Evolutionary conservation across 306 rosid species (phyloP).

Genomic region (Prunus padus): DNA sequence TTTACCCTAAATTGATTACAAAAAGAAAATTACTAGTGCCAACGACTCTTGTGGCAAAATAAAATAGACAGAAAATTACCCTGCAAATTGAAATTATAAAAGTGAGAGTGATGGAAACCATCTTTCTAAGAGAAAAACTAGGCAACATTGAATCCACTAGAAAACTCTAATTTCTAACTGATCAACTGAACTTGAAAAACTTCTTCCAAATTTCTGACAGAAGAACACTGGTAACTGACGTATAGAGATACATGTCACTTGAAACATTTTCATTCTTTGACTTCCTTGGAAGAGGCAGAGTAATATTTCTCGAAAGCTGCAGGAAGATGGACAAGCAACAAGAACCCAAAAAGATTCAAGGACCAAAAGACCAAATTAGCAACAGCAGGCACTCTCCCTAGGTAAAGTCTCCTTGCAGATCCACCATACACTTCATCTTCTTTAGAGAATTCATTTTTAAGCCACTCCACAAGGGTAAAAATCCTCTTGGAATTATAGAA

Average conservation of each 20-base stretch:
- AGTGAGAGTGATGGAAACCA: no score
- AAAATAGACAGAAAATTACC: no score
- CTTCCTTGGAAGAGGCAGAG: constrained; percentile 17
- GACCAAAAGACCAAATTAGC: constrained; percentile 83
- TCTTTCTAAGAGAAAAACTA: no score
- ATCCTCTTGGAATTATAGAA: constrained; percentile 67
- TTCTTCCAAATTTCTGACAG: neutral
- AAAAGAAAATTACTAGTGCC: no score
- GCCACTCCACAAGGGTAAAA: constrained; percentile 66
- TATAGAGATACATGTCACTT: neutral
- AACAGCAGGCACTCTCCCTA: constrained; percentile 68
- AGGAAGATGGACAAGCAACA: constrained; percentile 82
- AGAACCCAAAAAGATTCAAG: constrained; percentile 76
- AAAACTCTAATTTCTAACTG: no score
- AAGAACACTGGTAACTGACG: no score
- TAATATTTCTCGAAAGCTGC: constrained; percentile 65
- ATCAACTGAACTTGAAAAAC: neutral
- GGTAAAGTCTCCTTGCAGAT: constrained; percentile 38
- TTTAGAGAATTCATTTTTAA: constrained; percentile 61
- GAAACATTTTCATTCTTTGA: neutral
- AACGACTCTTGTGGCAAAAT: no score
- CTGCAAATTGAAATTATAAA: no score
- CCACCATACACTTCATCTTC: constrained; percentile 36
- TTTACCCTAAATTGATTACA: no score
- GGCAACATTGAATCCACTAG: no score